Evolutionary conservation across 1,284 basidiomycete genomes (phyloP), one percentile per base, ranked within the genome.

Genomic region (Ceratobasidium sp.): DNA sequence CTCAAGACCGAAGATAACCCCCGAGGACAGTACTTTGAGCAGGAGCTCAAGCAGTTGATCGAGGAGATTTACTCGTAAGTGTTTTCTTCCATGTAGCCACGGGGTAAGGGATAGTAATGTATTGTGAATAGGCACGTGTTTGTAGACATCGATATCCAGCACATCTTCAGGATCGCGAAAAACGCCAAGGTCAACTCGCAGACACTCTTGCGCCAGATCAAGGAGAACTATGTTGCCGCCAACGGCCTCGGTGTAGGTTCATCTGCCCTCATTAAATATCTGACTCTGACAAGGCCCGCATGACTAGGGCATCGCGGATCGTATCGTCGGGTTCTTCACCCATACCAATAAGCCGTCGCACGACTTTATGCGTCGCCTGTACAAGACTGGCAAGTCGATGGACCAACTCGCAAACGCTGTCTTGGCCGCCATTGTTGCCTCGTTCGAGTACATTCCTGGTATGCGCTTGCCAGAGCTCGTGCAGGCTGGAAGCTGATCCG

Each of bases 381-480:
- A 84, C 42, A 84, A 83, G 21, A 79, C 87, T 28, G 86, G 87
- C 3, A 83, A 84, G 54, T 83, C 86, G 4, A 81, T 81, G 1
- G 87, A 90, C 63, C 84, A 88, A 69, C 80, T 90, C 16, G 84
- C 87, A 9, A 91, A 91, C 77, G 85, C 85, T 36, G 82, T 92
- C 51, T 79, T 93, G 40, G 89, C 90, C 36, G 81, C 92, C 80
- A 84, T 92, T 67, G 85, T 86, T 25, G 81, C 86, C 3, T 86
- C 87, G 4, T 87, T 88, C 12, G 90, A 92, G 80, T 78, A 92
- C 49, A 86, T 88, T 16, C 83, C 92, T 73, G 85, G 90, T 87
- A 76, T 42, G 85, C 77, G 9, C 54, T 14, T 25, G 51, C 25
- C 49, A 14, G 25, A 3, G 16, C 3, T n/a, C 30, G 25, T 33